A percentile compares a stretch with the other conserved stretches of the same genome.
Evolutionary conservation across 257 asterid species (phyloP).

Genomic region (Vinca minor): DNA sequence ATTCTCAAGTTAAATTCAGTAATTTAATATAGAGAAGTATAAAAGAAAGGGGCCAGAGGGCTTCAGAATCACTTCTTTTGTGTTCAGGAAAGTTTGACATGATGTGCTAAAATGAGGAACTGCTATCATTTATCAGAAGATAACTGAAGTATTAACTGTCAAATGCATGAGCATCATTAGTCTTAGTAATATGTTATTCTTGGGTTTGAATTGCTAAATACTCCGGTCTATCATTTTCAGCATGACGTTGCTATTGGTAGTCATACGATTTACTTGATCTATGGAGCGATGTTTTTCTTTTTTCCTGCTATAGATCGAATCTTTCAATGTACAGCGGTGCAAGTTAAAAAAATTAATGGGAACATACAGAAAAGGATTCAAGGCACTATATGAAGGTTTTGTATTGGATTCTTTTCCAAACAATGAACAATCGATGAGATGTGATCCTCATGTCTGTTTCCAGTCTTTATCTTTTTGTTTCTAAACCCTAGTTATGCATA

Average conservation of each 20-base stretch:
- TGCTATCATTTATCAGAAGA: neutral
- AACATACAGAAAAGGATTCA: neutral
- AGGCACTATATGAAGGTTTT: neutral
- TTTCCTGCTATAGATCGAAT: neutral
- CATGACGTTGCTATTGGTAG: neutral
- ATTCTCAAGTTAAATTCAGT: conserved; percentile 7
- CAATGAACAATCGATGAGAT: neutral
- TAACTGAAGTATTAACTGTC: neutral
- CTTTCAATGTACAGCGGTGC: neutral
- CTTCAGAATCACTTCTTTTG: conserved; percentile 1
- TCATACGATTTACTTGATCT: neutral
- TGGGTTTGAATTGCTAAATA: neutral
- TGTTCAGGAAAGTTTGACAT: neutral
- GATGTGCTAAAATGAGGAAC: conserved; percentile 6
- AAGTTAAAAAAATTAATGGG: neutral
- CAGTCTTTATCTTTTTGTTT: neutral
- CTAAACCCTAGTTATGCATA: neutral
- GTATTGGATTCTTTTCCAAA: neutral
- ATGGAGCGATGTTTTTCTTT: neutral
- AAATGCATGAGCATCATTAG: conserved; percentile 1
- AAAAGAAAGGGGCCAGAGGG: neutral
- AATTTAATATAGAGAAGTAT: neutral
- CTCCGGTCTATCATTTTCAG: neutral
- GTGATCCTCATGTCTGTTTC: neutral
- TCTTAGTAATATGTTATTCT: neutral